Evolutionary conservation across 306 rosid species (phyloP), one percentile per base, ranked within the genome.

Genomic region (Malus sylvestris): DNA sequence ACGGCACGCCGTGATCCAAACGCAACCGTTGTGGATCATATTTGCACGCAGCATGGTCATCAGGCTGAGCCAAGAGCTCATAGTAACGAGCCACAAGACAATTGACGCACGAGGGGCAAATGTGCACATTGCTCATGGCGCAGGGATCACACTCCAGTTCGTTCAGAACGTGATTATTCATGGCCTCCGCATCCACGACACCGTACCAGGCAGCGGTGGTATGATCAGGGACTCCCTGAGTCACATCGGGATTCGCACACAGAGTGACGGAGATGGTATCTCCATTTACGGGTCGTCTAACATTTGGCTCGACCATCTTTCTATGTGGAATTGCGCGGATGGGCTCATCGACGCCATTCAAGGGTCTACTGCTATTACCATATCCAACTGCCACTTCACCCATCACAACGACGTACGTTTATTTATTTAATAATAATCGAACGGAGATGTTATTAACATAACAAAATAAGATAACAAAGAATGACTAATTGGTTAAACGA

Each of bases 271-370:
- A 1, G 98, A 94, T 33, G 98, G 93, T 14, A 40, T 94, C 66
- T 83, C 95, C 9, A 18, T 94, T 38, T 94, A 84, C 3, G 91
- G 91, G 2, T 80, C 97, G 20, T 75, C 91, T 5, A 82, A 92
- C 86, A 64, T 94, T 52, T 94, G 98, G 97, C 76, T 92, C 3
- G 98, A 94, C 61, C 98, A 90, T 33, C 46, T 94, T 22, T 94
- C 98, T 1, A 74, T 94, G 85, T 85, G 89, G 53, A 79, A 74
- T 0, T 83, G 85, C 44, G 83, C 68, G 1, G 98, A 94, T 49
- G 98, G 98, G 16, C 94, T 94, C 10, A 18, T 90, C 15, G 98
- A 94, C 15, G 80, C 76, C 53, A 71, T 94, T 68, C 86, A 87
- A 32, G 95, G 91, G 16, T 94, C 97, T 7, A 91, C 98, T 0